Percentiles rank a stretch among this genome's conserved stretches.
These are phyloP conservation scores for Aphanomyces euteiches DNA, from an alignment of 352 stramenopile species.

Conservation along the genomic window DNA sequence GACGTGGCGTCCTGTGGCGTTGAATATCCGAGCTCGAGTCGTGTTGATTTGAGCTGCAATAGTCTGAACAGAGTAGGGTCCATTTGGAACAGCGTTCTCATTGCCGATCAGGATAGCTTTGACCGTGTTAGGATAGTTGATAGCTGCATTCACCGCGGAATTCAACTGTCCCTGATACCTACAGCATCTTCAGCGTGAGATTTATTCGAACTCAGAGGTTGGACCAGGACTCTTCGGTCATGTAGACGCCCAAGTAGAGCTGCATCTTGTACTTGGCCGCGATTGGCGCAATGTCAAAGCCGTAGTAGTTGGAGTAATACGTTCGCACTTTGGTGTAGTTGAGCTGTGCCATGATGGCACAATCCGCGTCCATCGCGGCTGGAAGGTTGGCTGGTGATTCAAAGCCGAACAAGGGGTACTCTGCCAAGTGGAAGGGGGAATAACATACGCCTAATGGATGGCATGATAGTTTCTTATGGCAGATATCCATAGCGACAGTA, in stretches of 20 bases:
- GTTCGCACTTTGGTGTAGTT: conserved; percentile 47
- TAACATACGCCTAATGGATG: conserved; percentile 33
- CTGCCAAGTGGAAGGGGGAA: conserved; percentile 47
- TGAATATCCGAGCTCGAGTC: conserved; percentile 37
- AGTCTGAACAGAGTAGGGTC: conserved; percentile 31
- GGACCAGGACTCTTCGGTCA: conserved; percentile 45
- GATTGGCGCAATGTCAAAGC: conserved; percentile 39
- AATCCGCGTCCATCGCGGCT: conserved; percentile 43
- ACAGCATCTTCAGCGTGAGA: no score
- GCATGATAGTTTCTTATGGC: no score
- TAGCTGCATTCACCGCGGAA: conserved; percentile 42
- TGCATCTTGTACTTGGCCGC: neutral
- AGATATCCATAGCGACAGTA: no score
- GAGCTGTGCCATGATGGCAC: conserved; percentile 39
- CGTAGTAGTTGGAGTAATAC: conserved; percentile 57
- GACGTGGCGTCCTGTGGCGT: conserved; percentile 36
- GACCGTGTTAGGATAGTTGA: conserved; percentile 47
- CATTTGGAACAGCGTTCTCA: conserved; percentile 37
- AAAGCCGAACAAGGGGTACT: conserved; percentile 45
- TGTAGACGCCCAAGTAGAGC: conserved; percentile 48
- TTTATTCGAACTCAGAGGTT: no score
- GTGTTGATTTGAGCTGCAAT: conserved; percentile 36
- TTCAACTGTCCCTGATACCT: conserved; percentile 39
- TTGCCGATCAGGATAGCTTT: conserved; percentile 53
- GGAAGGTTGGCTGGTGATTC: conserved; percentile 7